phyloP scores from a whole-genome alignment of 2,329 filamentous ascomycete species.

The Boeremia lycopersici region DNA sequence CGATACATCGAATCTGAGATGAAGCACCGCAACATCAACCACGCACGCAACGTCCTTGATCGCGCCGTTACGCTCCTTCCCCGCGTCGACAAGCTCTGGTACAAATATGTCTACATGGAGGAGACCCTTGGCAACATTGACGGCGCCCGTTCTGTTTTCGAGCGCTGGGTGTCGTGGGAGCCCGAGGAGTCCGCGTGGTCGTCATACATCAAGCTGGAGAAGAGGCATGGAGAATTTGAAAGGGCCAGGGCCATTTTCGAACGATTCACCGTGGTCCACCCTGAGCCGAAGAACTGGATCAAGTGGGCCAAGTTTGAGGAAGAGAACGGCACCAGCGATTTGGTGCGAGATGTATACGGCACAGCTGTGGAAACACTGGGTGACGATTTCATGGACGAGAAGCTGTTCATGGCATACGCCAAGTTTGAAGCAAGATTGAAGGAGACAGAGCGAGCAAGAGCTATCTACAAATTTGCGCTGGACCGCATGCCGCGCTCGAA shows the following conservation, averaged over 20 bases:
- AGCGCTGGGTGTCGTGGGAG: conserved; percentile 98
- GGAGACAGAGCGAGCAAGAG: conserved; percentile 89
- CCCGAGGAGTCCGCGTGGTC: conserved; percentile 95
- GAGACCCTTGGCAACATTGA: conserved; percentile 95
- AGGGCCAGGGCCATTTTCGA: conserved; percentile 88
- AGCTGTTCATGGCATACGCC: conserved; percentile 94
- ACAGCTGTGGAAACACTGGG: conserved; percentile 86
- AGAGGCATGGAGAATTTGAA: conserved; percentile 90
- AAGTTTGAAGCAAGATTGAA: conserved; percentile 93
- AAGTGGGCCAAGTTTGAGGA: conserved; percentile 99
- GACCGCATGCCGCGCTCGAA: conserved; percentile 89
- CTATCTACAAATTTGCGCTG: conserved; percentile 96
- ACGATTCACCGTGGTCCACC: conserved; percentile 88
- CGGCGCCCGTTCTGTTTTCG: conserved; percentile 91
- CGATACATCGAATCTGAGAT: conserved; percentile 96
- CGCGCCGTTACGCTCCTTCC: conserved; percentile 92
- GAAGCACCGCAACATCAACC: conserved; percentile 79
- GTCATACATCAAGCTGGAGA: conserved; percentile 96
- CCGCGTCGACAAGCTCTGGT: conserved; percentile 95
- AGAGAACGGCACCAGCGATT: conserved; percentile 87
- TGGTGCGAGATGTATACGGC: conserved; percentile 91
- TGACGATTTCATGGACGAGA: conserved; percentile 95
- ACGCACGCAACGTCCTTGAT: conserved; percentile 92
- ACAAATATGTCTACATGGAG: conserved; percentile 99
- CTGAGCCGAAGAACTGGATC: conserved; percentile 96